phyloP scores from a whole-genome alignment of 2,329 filamentous ascomycete genomes.

The Elsinoe necatrix region DNA sequence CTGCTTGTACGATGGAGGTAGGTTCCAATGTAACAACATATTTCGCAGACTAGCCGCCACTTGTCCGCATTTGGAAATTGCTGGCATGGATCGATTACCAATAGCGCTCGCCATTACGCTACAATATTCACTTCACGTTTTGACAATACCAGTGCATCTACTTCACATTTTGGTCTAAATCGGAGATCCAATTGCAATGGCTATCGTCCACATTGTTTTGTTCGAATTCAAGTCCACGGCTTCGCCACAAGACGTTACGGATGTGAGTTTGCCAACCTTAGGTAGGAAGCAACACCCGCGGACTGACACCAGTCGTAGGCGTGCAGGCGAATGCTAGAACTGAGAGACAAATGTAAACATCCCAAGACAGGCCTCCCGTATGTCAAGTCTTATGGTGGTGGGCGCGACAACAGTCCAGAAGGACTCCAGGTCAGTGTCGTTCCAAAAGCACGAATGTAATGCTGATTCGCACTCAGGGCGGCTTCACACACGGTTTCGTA shows the following conservation, averaged over 20 bases:
- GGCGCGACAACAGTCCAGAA: conserved; percentile 54
- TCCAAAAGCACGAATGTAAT: not conserved
- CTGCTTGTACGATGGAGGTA: not conserved
- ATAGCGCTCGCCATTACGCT: not conserved
- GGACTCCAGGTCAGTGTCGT: conserved; percentile 44
- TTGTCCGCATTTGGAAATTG: not conserved
- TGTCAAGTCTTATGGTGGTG: conserved; percentile 50
- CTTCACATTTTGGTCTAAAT: no score
- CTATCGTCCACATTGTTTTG: conserved; percentile 59
- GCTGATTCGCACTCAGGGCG: conserved; percentile 36
- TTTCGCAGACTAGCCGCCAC: not conserved
- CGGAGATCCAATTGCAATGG: conserved; percentile 38
- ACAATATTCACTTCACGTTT: not conserved
- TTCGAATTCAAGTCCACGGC: conserved; percentile 54
- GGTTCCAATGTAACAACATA: not conserved
- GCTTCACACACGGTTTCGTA: conserved; percentile 61
- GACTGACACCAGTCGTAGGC: conserved; percentile 33
- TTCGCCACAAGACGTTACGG: conserved; percentile 43
- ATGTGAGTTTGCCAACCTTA: no score
- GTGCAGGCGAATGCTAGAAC: conserved; percentile 48
- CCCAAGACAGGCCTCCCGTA: conserved; percentile 52
- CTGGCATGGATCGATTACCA: not conserved
- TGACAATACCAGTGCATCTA: not conserved
- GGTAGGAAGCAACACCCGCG: no score
- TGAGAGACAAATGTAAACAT: conserved; percentile 53